phyloP scores from a whole-genome alignment of 768 basidiomycete species.

The Panaeolus cyanescens region DNA sequence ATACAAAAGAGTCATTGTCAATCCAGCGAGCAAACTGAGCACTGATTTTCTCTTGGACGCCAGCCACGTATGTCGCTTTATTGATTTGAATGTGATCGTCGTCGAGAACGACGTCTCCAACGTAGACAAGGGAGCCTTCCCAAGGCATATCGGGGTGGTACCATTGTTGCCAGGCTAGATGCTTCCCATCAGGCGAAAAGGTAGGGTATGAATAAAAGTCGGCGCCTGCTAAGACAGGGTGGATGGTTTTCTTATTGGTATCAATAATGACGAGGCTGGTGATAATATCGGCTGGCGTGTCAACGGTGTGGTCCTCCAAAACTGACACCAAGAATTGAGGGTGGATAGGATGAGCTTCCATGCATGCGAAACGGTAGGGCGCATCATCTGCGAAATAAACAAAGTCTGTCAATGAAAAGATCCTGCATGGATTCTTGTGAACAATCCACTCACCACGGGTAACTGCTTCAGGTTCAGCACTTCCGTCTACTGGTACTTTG shows the following conservation, averaged over 20 bases:
- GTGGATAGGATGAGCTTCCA: slow-evolving; percentile 53
- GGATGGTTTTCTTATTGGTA: slow-evolving; percentile 38
- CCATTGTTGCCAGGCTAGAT: slow-evolving; percentile 64
- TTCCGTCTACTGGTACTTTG: slow-evolving; percentile 34
- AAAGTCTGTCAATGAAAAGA: no score
- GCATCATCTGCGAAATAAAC: slow-evolving; percentile 27
- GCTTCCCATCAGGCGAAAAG: slow-evolving; percentile 57
- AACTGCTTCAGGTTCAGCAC: slow-evolving; percentile 48
- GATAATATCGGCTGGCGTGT: slow-evolving; percentile 44
- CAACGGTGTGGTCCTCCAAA: slow-evolving; percentile 63
- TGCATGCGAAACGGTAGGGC: slow-evolving; percentile 59
- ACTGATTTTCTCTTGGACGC: slow-evolving; percentile 45
- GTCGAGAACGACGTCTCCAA: slow-evolving; percentile 41
- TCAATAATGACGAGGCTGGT: slow-evolving; percentile 59
- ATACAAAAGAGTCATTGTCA: slow-evolving; percentile 50
- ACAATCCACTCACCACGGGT: slow-evolving; percentile 58
- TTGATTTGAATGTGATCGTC: slow-evolving; percentile 26
- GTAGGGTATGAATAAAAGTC: slow-evolving; percentile 69
- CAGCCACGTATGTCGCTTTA: slow-evolving; percentile 45
- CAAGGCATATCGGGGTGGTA: slow-evolving; percentile 35
- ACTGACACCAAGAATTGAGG: slow-evolving; percentile 57
- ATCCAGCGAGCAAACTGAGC: slow-evolving; percentile 59
- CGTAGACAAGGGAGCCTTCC: slow-evolving; percentile 27
- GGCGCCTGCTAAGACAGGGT: slow-evolving; percentile 47
- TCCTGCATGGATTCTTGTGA: no score